Conservation (phyloP, 352 stramenopile genomes). For the Phytophthora citrophthora region DNA sequence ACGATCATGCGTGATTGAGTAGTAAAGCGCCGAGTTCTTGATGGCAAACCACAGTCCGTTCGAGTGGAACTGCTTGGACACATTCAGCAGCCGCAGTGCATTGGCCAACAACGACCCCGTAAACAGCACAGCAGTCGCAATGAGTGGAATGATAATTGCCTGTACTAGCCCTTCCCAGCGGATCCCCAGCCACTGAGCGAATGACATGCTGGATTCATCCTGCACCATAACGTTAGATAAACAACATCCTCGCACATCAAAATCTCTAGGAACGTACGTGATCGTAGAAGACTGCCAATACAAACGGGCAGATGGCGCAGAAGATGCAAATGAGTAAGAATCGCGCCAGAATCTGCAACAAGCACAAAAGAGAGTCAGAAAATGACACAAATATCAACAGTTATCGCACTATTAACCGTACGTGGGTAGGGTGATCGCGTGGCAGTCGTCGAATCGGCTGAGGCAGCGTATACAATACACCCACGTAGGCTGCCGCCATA, state of each 20-base stretch:
- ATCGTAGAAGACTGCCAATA: slow-evolving; percentile 84
- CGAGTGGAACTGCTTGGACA: slow-evolving; percentile 79
- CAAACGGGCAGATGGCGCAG: slow-evolving; percentile 82
- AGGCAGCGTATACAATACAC: slow-evolving; percentile 86
- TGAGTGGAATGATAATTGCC: slow-evolving; percentile 65
- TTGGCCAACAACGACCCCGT: slow-evolving; percentile 79
- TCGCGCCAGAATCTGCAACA: slow-evolving; percentile 77
- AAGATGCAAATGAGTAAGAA: slow-evolving; percentile 91
- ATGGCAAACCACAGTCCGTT: slow-evolving; percentile 79
- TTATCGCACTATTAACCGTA: slow-evolving; percentile 27
- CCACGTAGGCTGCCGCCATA: slow-evolving; percentile 87
- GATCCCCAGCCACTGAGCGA: slow-evolving; percentile 86
- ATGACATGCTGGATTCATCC: slow-evolving; percentile 81
- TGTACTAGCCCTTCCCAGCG: slow-evolving; percentile 64
- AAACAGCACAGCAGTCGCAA: slow-evolving; percentile 80
- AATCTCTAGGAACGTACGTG: slow-evolving; percentile 47
- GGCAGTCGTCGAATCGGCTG: slow-evolving; percentile 73
- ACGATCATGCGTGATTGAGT: slow-evolving; percentile 73
- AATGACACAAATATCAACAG: neutral
- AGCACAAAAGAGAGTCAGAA: slow-evolving; percentile 6
- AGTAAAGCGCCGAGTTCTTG: slow-evolving; percentile 86
- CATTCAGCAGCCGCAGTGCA: slow-evolving; percentile 72
- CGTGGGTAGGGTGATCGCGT: slow-evolving; percentile 86
- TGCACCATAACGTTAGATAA: slow-evolving; percentile 16
- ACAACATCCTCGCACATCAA: neutral